These are phyloP conservation scores for Actinomortierella wolfii DNA, from an alignment of 371 early-diverging fungal genomes.

Conservation along the genomic window DNA sequence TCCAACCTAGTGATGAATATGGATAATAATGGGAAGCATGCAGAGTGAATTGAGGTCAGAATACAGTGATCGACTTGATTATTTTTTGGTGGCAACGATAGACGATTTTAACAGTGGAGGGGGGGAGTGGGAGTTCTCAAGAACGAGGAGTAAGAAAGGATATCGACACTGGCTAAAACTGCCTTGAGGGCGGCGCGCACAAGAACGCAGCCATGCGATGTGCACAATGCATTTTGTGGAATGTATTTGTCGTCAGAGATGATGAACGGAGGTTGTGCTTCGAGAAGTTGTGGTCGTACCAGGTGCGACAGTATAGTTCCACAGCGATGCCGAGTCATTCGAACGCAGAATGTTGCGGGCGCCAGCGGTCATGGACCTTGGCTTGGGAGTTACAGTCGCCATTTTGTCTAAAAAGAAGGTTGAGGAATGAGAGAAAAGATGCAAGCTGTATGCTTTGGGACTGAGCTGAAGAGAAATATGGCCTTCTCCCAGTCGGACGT, in stretches of 20 bases:
- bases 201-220: too few relatives aligned
- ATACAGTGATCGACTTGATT: constrained; percentile 1
- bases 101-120: neutral
- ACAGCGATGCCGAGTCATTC: constrained; percentile 89
- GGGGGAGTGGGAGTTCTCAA: neutral
- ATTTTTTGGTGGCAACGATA: too few relatives aligned
- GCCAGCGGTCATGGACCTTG: constrained; percentile 88
- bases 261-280: neutral
- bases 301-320: constrained; percentile 93
- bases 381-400: constrained; percentile 51
- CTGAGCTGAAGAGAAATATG: too few relatives aligned
- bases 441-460: too few relatives aligned
- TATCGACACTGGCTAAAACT: too few relatives aligned
- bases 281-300: constrained; percentile 46
- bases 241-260: too few relatives aligned
- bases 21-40: too few relatives aligned
- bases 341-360: constrained; percentile 88
- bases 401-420: constrained; percentile 17
- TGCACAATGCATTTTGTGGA: too few relatives aligned
- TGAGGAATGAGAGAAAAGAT: constrained; percentile 3
- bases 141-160: too few relatives aligned
- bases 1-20: constrained; percentile 72
- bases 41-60: too few relatives aligned
- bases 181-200: too few relatives aligned
- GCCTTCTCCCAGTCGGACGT: too few relatives aligned